Evolutionary conservation across 2,329 filamentous ascomycete genomes (phyloP), one percentile per base, ranked within the genome.

Genomic region (Fusarium penzigii): DNA sequence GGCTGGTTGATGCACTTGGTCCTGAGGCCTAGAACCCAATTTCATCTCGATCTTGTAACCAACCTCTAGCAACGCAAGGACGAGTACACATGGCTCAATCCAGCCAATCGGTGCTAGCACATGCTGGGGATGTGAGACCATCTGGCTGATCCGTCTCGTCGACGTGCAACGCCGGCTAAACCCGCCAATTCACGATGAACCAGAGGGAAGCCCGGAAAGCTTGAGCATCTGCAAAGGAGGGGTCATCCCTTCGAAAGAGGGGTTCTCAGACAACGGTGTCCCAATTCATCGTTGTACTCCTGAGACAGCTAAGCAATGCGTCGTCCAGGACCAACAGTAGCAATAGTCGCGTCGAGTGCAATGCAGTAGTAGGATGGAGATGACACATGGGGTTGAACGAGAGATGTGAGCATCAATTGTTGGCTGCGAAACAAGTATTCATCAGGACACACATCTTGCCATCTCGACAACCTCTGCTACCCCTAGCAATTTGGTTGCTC

Each of bases 1-100:
- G 39, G 14, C 14, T 45, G 46, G 48, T 29, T 45, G 46, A 52
- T 29, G 40, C 39, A 44, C 45, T 43, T 16, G 34, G 42, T 39
- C 39, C 52, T 46, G 16, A 17, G 36, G 29, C 29, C 41, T 54
- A 46, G 40, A 16, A 46, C 49, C 44, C 41, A 17, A 44, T 39
- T 42, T 39, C 44, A 60, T 60, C 57, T 61, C 57, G 57, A 61
- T 51, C 55, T 48, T 40, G 44, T 10, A 34, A n/a, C 16, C 17
- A 17, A 16, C 42, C 17, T 17, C n/a, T 25, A 38, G 17, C 54
- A 36, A 54, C 41, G 49, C 53, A 59, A 41, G 44, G 42, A 39
- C 39, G 36, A 16, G 16, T 32, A 38, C 53, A 48, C 49, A 52
- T 48, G 47, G 41, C 46, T 43, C 49, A 48, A 58, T 53, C 46